A percentile compares a stretch with the other conserved stretches of the same genome.
Evolutionary conservation across 2,329 filamentous ascomycete species (phyloP).

Genomic region (Plectosphaerella cucumerina): DNA sequence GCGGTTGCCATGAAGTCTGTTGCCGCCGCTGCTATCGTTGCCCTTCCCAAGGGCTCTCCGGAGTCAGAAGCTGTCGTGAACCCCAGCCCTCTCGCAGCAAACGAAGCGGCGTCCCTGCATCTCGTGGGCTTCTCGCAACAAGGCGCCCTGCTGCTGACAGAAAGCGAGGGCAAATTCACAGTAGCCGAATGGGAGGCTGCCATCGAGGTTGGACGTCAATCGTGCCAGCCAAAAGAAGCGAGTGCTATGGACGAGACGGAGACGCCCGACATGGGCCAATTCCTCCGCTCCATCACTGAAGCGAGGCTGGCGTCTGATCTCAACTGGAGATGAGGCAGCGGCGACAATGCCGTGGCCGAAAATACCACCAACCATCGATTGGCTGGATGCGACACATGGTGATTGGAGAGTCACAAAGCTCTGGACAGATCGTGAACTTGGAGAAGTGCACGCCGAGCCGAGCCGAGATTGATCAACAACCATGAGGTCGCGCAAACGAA

Average conservation of each 20-base stretch:
- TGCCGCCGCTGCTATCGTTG: conserved; percentile 61
- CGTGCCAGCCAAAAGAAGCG: conserved; percentile 42
- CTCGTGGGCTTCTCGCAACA: conserved; percentile 78
- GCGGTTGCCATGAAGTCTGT: conserved; percentile 75
- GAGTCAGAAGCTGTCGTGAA: conserved; percentile 45
- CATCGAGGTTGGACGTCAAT: conserved; percentile 57
- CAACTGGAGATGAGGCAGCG: not conserved
- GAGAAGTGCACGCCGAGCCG: no score
- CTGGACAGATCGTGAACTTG: no score
- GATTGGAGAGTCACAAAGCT: no score
- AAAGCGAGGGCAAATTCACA: conserved; percentile 78
- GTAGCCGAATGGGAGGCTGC: conserved; percentile 71
- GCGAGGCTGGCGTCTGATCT: not conserved
- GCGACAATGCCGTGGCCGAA: no score
- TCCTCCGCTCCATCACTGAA: conserved; percentile 2
- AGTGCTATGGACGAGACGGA: not conserved
- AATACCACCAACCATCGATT: no score
- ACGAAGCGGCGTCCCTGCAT: conserved; percentile 67
- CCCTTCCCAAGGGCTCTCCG: conserved; percentile 42
- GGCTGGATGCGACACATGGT: no score
- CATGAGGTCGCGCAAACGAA: no score
- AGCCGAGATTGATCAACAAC: no score
- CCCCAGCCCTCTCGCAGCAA: conserved; percentile 60
- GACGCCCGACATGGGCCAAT: not conserved
- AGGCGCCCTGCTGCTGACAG: conserved; percentile 68